Conservation (phyloP, 78 protist species). For the Dictyostelium intermedium region DNA sequence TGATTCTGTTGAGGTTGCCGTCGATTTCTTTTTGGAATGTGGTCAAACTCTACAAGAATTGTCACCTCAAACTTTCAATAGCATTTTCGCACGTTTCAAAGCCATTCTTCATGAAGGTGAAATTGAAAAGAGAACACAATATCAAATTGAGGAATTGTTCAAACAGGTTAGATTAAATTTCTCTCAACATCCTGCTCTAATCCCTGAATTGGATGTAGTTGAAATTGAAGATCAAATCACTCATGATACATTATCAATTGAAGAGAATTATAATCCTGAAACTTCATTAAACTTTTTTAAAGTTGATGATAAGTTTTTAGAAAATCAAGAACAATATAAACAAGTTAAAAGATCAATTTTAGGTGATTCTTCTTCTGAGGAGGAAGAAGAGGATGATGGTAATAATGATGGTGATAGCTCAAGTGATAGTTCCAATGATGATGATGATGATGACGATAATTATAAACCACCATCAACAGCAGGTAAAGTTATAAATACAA, state of each 20-base stretch:
- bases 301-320: slow-evolving; percentile 90
- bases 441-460: slow-evolving; percentile 15
- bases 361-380: slow-evolving; percentile 78
- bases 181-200: slow-evolving; percentile 81
- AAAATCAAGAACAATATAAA: slow-evolving; percentile 89
- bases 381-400: slow-evolving; percentile 54
- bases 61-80: slow-evolving; percentile 23
- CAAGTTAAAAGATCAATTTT: slow-evolving; percentile 60
- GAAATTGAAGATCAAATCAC: slow-evolving; percentile 96
- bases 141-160: slow-evolving; percentile 93
- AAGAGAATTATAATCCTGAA: slow-evolving; percentile 75
- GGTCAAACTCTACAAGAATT: slow-evolving; percentile 88
- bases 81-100: slow-evolving; percentile 90
- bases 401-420: background rate
- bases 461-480: slow-evolving; percentile 30
- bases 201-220: slow-evolving; percentile 94
- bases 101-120: slow-evolving; percentile 95
- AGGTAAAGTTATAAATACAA: background rate
- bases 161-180: slow-evolving; percentile 82
- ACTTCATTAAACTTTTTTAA: slow-evolving; percentile 87
- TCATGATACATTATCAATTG: slow-evolving; percentile 88
- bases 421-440: background rate
- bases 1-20: slow-evolving; percentile 95
- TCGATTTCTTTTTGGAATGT: slow-evolving; percentile 84
- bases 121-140: slow-evolving; percentile 94